Evolutionary conservation across 192 early-diverging fungal genomes (phyloP), one percentile per base, ranked within the genome.

Genomic region (Backusella tuberculispora): DNA sequence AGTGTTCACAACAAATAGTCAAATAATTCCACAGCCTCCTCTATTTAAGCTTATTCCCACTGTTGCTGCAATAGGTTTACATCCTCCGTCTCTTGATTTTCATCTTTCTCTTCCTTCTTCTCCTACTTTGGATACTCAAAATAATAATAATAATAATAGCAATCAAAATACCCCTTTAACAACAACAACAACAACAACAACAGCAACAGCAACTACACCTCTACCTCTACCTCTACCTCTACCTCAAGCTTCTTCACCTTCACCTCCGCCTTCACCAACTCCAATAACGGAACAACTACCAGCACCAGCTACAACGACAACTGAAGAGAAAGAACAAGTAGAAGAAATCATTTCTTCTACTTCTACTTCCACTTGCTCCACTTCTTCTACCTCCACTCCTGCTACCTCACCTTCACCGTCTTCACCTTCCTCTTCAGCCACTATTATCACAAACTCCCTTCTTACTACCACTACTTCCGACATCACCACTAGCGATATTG

Each of bases 1-100:
- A 60, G 53, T 60, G 53, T 60, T 60, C 53, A 60, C 19, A 60
- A 60, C 53, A 60, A 60, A 60, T 60, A 60, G 21, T 60, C 53
- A 24, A 24, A 60, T 24, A 24, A 24, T 60, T 60, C 53, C 53
- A 26, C 53, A 60, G 53, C 53, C 53, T 26, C 53, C 53, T 8
- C 24, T 60, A 24, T 60, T 60, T 60, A 60, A 60, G 53, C 13
- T 13, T 60, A 60, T 60, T 60, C 53, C 53, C 53, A 60, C 53
- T 60, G 53, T 60, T 10, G 21, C 53, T 60, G 12, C 53, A 5
- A 60, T 60, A 26, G 53, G 53, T 10, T 60, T 60, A 24, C 53
- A 60, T 24, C 53, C 21, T 60, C 19, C 53, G n/a, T 13, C 21
- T 24, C 53, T 60, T 24, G 7, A 19, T 60, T 24, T 60, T n/a